Evolutionary conservation across 2,329 filamentous ascomycete species (phyloP).

Genomic region (Mycocentrospora acerina): DNA sequence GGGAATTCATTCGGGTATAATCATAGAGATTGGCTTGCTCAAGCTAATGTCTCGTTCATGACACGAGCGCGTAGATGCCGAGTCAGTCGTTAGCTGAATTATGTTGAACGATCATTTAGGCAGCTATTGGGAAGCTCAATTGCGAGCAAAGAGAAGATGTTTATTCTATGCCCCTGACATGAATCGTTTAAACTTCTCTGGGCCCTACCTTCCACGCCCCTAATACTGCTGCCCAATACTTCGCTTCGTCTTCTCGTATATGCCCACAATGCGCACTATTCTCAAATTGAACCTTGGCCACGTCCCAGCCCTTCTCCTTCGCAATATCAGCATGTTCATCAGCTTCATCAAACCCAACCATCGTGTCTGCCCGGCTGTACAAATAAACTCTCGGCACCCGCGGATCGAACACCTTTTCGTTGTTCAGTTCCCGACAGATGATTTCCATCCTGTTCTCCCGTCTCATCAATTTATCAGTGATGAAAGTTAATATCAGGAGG

Average conservation of each 20-base stretch:
- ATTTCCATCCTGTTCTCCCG: conserved; percentile 30
- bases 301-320: conserved; percentile 51
- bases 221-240: conserved; percentile 57
- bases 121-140: no score
- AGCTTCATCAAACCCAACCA: conserved; percentile 59
- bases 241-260: conserved; percentile 56
- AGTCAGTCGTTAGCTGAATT: no score
- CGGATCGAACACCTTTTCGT: conserved; percentile 25
- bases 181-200: conserved; percentile 1
- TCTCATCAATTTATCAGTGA: conserved; percentile 15
- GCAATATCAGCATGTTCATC: conserved; percentile 56
- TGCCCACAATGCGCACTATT: conserved; percentile 63
- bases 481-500: conserved; percentile 21
- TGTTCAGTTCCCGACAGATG: conserved; percentile 32
- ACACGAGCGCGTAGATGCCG: no score
- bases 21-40: no score
- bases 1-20: conserved; percentile 15
- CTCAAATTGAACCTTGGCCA: conserved; percentile 56
- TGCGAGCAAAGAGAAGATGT: no score
- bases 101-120: no score
- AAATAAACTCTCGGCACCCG: conserved; percentile 55
- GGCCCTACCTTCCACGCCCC: conserved; percentile 29
- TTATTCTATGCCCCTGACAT: no score
- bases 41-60: no score
- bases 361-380: conserved; percentile 60